A percentile compares a stretch with the other conserved stretches of the same genome.
These are phyloP conservation scores for Carex scoparia DNA, from an alignment of 176 grass and related monocot genomes.

Conservation along the genomic window DNA sequence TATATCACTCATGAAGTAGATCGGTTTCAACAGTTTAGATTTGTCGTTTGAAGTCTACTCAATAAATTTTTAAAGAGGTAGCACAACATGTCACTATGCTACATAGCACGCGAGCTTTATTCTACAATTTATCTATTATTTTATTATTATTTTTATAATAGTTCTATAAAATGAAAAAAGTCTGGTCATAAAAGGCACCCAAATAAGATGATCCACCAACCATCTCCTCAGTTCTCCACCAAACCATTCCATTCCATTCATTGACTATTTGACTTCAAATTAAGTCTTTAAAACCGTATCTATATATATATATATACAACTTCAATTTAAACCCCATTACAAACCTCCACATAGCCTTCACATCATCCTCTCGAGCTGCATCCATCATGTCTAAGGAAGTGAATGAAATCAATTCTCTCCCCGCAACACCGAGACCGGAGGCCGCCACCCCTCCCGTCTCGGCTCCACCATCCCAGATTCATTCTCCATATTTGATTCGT, in stretches of 20 bases:
- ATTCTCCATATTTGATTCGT: constrained; percentile 32
- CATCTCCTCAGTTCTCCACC: constrained; percentile 27
- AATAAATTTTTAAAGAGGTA: too few species aligned
- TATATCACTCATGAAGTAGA: too few species aligned
- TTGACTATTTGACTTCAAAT: neutral
- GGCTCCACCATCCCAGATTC: constrained; percentile 57
- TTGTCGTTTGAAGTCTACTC: too few species aligned
- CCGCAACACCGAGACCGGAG: constrained; percentile 40
- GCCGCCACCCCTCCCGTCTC: constrained; percentile 29
- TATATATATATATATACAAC: neutral
- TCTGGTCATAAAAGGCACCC: neutral
- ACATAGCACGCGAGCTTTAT: too few species aligned
- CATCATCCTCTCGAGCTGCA: neutral
- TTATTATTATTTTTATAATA: too few species aligned
- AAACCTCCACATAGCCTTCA: neutral
- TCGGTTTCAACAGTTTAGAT: too few species aligned
- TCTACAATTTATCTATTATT: too few species aligned
- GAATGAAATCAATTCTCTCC: constrained; percentile 51
- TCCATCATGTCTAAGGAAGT: constrained; percentile 41
- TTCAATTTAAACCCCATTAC: neutral
- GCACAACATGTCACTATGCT: too few species aligned
- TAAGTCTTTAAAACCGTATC: neutral
- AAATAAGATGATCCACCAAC: constrained; percentile 35
- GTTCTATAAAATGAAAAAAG: too few species aligned
- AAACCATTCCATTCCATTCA: constrained; percentile 24